A percentile compares a stretch with the other conserved stretches of the same genome.
phyloP scores from a whole-genome alignment of 345 rosid genomes.

The Citrus sp. region DNA sequence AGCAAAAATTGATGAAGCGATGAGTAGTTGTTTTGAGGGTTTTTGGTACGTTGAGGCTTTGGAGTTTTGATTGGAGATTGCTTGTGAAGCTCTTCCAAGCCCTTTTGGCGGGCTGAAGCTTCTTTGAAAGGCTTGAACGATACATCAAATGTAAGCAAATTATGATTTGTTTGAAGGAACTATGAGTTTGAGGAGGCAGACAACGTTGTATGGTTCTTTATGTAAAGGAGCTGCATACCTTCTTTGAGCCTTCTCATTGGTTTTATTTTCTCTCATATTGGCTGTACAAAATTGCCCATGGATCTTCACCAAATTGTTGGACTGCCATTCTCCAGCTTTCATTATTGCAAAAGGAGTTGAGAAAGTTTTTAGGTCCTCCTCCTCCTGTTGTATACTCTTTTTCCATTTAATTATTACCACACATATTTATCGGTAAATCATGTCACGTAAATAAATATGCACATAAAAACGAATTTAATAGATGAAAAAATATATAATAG shows the following conservation, averaged over 20 bases:
- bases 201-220: background rate
- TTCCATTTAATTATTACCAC: too few species aligned
- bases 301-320: background rate
- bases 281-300: background rate
- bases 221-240: background rate
- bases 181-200: background rate
- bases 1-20: conserved; percentile 43
- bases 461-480: too few species aligned
- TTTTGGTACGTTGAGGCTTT: conserved; percentile 29
- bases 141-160: conserved; percentile 32
- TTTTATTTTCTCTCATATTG: background rate
- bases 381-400: background rate
- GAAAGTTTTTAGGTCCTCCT: background rate
- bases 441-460: too few species aligned
- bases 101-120: conserved; percentile 56
- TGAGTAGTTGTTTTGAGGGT: conserved; percentile 40
- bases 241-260: too few species aligned
- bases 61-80: conserved; percentile 46
- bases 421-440: too few species aligned
- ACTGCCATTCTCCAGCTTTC: conserved; percentile 2
- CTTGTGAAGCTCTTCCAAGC: conserved; percentile 56
- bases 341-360: background rate
- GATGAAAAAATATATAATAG: too few species aligned
- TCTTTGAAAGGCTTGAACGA: conserved; percentile 43
- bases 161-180: background rate